phyloP scores from a whole-genome alignment of 1,284 basidiomycete species.

The Pseudozyma hubeiensis region DNA sequence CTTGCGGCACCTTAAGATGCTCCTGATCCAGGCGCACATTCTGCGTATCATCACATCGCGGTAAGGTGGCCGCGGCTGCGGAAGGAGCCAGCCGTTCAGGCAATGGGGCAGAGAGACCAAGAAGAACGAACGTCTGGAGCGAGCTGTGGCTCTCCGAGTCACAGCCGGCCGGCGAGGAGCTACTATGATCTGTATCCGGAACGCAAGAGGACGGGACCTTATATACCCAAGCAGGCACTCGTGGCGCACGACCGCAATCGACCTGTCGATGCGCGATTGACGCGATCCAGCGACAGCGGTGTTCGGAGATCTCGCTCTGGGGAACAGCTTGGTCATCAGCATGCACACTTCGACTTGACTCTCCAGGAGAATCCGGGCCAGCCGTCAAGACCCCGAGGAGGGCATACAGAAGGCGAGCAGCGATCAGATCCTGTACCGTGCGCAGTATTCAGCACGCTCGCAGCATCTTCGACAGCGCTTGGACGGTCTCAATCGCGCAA shows the following conservation, averaged over 20 bases:
- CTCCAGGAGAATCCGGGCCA: background rate
- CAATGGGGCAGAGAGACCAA: conserved; percentile 1
- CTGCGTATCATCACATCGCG: no score
- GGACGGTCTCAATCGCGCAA: conserved; percentile 12
- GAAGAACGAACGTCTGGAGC: background rate
- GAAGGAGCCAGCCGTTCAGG: no score
- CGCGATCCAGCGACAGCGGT: background rate
- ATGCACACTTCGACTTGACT: background rate
- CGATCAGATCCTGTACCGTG: background rate
- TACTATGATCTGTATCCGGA: conserved; percentile 60
- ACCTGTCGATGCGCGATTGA: background rate
- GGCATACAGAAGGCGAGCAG: background rate
- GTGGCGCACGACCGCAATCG: conserved; percentile 5
- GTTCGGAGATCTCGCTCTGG: conserved; percentile 17
- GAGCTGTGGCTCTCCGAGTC: background rate
- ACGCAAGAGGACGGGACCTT: conserved; percentile 50
- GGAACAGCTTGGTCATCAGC: conserved; percentile 3
- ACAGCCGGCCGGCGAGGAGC: conserved; percentile 13
- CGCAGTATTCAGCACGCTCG: conserved; percentile 24
- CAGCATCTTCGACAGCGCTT: conserved; percentile 33
- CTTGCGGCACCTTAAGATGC: no score
- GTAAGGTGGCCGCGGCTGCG: no score
- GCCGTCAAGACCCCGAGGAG: background rate
- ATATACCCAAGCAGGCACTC: conserved; percentile 40
- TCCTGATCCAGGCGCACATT: no score